Evolutionary conservation across 768 basidiomycete genomes (phyloP).

Genomic region (Xanthoconium stramineum): DNA sequence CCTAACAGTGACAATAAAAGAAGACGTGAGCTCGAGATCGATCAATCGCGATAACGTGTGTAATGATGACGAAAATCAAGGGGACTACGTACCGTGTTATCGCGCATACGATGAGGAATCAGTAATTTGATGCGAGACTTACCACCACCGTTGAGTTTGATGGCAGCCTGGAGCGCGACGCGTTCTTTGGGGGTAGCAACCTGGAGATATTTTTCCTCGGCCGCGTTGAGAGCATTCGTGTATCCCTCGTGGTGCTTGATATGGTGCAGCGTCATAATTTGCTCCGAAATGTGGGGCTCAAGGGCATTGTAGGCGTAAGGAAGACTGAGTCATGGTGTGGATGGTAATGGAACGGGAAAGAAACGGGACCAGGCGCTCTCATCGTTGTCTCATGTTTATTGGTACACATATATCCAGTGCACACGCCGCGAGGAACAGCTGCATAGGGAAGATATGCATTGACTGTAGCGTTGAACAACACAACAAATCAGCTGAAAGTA

Average conservation of each 20-base stretch:
- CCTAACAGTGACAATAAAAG: conserved; percentile 35
- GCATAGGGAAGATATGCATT: too few species aligned
- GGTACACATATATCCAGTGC: neutral
- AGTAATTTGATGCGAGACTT: conserved; percentile 25
- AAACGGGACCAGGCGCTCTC: neutral
- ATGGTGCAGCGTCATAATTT: conserved; percentile 96
- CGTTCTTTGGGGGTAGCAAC: conserved; percentile 69
- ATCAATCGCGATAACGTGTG: neutral
- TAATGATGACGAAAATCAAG: too few species aligned
- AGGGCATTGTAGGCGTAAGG: conserved; percentile 85
- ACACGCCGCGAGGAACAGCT: neutral
- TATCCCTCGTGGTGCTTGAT: conserved; percentile 95
- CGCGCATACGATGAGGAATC: too few species aligned
- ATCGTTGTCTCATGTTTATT: conserved; percentile 21
- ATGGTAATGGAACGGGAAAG: conserved; percentile 5
- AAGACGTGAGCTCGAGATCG: neutral
- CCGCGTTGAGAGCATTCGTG: conserved; percentile 87
- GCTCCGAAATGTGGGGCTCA: conserved; percentile 86
- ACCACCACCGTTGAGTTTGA: conserved; percentile 98
- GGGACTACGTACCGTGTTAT: too few species aligned
- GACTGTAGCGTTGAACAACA: too few species aligned
- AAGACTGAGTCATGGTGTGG: conserved; percentile 45
- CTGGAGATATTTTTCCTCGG: conserved; percentile 63
- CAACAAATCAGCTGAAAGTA: too few species aligned
- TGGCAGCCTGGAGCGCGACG: conserved; percentile 84